These are phyloP conservation scores for Pueraria montana DNA, from an alignment of 306 rosid genomes.

Conservation along the genomic window DNA sequence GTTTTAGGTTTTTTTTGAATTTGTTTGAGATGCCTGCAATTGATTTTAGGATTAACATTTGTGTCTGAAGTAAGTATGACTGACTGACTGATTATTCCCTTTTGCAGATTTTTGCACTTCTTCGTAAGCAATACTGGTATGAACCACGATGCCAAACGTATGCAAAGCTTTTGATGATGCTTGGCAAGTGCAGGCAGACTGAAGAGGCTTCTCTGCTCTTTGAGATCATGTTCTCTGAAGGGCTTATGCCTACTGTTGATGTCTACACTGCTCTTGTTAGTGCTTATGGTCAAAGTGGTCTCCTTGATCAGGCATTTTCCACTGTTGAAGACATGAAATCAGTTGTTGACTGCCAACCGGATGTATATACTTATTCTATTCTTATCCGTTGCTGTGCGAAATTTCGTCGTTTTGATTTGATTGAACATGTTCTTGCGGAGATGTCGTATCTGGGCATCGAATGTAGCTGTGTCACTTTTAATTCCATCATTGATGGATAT, in stretches of 20 bases:
- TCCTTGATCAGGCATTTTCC: conserved; percentile 73
- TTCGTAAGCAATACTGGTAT: conserved; percentile 90
- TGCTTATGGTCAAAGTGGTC: conserved; percentile 82
- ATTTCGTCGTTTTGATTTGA: conserved; percentile 68
- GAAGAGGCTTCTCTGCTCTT: conserved; percentile 75
- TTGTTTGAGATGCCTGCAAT: not conserved
- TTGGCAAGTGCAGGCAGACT: conserved; percentile 85
- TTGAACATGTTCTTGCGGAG: conserved; percentile 64
- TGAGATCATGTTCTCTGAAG: conserved; percentile 82
- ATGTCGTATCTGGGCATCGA: conserved; percentile 78
- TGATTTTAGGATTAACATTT: not conserved
- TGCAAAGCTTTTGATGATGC: conserved; percentile 82
- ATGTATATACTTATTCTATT: conserved; percentile 76
- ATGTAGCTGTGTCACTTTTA: conserved; percentile 74
- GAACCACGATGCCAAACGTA: conserved; percentile 88
- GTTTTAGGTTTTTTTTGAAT: conserved; percentile 24
- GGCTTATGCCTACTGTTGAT: conserved; percentile 81
- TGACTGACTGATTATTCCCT: no score
- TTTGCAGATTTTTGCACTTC: conserved; percentile 78
- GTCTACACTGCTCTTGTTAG: conserved; percentile 89
- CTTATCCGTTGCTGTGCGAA: conserved; percentile 77
- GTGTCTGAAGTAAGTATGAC: no score
- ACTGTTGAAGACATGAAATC: conserved; percentile 86
- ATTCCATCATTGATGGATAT: conserved; percentile 81
- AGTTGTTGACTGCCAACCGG: conserved; percentile 73